These are phyloP conservation scores for Cordyceps militaris DNA, from an alignment of 2,329 filamentous ascomycete genomes.

Conservation along the genomic window DNA sequence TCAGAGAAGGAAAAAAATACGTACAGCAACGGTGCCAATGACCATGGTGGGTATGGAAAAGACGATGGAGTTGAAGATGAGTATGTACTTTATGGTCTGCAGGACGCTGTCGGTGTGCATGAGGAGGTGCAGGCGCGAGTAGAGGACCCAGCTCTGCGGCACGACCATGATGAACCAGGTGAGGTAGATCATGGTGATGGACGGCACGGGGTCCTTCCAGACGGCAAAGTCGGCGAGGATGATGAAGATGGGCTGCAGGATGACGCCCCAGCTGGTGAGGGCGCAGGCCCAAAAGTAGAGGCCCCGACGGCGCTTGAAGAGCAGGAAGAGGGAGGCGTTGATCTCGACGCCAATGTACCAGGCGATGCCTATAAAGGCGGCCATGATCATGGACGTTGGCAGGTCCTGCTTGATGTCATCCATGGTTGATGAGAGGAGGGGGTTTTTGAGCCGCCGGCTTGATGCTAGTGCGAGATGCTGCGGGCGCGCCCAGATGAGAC, in stretches of 20 bases:
- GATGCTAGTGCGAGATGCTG: not conserved
- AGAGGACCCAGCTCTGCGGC: constrained; percentile 52
- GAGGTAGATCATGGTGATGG: constrained; percentile 17
- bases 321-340: constrained; percentile 22
- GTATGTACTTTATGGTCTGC: constrained; percentile 45
- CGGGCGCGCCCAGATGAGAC: not conserved
- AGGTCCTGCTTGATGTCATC: constrained; percentile 18
- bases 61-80: constrained; percentile 45
- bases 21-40: constrained; percentile 43
- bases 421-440: constrained; percentile 8
- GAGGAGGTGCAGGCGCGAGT: constrained; percentile 53
- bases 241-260: constrained; percentile 34
- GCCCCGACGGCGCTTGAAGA: constrained; percentile 24
- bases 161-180: constrained; percentile 42
- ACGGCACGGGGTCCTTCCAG: constrained; percentile 13
- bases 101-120: constrained; percentile 41
- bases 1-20: constrained; percentile 5
- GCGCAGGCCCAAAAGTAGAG: constrained; percentile 30
- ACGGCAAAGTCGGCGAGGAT: constrained; percentile 30
- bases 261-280: constrained; percentile 23
- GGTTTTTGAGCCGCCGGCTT: not conserved
- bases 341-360: constrained; percentile 27
- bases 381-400: constrained; percentile 27
- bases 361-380: constrained; percentile 30
- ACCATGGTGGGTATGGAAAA: constrained; percentile 48